These are phyloP conservation scores for Aspergillus sp. DNA, from an alignment of 2,329 filamentous ascomycete genomes.

Conservation along the genomic window DNA sequence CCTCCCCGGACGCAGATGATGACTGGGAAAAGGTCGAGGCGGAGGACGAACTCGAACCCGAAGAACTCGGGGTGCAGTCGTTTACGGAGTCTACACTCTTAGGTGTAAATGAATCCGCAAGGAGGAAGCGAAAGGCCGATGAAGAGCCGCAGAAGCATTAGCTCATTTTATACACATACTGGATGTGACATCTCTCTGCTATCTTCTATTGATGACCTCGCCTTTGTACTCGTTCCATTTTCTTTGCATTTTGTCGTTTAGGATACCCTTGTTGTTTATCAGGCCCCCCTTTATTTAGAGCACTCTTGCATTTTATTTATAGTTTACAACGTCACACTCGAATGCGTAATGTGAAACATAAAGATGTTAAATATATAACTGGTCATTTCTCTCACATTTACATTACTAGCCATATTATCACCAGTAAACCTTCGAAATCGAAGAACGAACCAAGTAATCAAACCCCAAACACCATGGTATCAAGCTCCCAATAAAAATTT, in stretches of 20 bases:
- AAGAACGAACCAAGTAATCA: not conserved
- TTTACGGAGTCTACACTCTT: constrained; percentile 35
- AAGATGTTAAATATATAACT: not conserved
- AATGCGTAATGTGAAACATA: not conserved
- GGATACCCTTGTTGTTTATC: constrained; percentile 11
- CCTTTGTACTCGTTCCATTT: constrained; percentile 13
- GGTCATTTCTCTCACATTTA: not conserved
- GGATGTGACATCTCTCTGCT: not conserved
- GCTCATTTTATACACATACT: not conserved
- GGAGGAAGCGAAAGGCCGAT: constrained; percentile 32
- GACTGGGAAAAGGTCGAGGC: constrained; percentile 45
- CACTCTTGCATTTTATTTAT: not conserved
- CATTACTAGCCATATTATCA: not conserved
- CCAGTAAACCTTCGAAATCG: not conserved
- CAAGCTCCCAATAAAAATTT: not conserved
- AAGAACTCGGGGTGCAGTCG: constrained; percentile 31
- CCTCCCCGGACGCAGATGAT: constrained; percentile 31
- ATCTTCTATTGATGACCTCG: not conserved
- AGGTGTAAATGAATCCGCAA: constrained; percentile 23
- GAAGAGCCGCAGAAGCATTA: constrained; percentile 25
- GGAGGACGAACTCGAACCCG: constrained; percentile 34
- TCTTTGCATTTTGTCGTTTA: not conserved
- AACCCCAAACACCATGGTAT: constrained; percentile 8
- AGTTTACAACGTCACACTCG: not conserved
- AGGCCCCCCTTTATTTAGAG: not conserved